Conservation (phyloP, 805 yeast genomes). For the Kodamaea fukazawae region DNA sequence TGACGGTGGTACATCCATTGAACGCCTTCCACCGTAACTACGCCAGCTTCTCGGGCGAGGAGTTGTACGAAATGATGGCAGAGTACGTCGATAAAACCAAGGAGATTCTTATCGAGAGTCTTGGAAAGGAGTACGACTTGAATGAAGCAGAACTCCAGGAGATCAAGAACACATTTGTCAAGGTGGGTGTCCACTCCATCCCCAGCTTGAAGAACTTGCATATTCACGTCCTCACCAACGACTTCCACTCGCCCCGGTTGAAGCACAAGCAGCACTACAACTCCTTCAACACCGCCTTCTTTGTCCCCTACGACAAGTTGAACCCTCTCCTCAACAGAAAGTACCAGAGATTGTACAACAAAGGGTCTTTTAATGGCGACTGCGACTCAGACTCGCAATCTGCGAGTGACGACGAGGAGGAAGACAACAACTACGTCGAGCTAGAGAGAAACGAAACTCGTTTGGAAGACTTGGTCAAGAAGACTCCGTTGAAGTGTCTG, state of each 20-base stretch:
- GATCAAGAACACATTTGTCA: slow-evolving; percentile 31
- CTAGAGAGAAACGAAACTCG: slow-evolving; percentile 9
- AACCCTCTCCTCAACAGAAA: slow-evolving; percentile 16
- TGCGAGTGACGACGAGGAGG: slow-evolving; percentile 5
- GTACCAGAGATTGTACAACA: slow-evolving; percentile 2
- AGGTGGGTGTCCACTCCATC: slow-evolving; percentile 63
- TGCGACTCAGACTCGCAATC: slow-evolving; percentile 12
- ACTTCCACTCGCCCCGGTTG: slow-evolving; percentile 51
- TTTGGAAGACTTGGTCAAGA: slow-evolving; percentile 16
- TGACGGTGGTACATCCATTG: slow-evolving; percentile 51
- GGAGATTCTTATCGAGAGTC: slow-evolving; percentile 27
- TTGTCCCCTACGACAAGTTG: slow-evolving; percentile 52
- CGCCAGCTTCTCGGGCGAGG: slow-evolving; percentile 11
- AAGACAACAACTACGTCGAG: slow-evolving; percentile 1
- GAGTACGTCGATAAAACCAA: slow-evolving; percentile 39
- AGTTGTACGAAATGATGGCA: slow-evolving; percentile 24
- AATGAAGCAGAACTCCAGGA: slow-evolving; percentile 11
- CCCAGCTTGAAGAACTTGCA: slow-evolving; percentile 74
- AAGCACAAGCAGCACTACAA: slow-evolving; percentile 67
- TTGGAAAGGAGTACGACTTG: slow-evolving; percentile 14
- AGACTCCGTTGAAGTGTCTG: slow-evolving; percentile 25
- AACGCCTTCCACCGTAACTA: slow-evolving; percentile 39
- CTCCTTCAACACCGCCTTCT: slow-evolving; percentile 66
- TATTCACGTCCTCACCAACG: slow-evolving; percentile 68
- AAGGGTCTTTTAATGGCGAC: slow-evolving; percentile 3